phyloP scores from a whole-genome alignment of 331 rosid genomes.

The Ulmus americana region DNA sequence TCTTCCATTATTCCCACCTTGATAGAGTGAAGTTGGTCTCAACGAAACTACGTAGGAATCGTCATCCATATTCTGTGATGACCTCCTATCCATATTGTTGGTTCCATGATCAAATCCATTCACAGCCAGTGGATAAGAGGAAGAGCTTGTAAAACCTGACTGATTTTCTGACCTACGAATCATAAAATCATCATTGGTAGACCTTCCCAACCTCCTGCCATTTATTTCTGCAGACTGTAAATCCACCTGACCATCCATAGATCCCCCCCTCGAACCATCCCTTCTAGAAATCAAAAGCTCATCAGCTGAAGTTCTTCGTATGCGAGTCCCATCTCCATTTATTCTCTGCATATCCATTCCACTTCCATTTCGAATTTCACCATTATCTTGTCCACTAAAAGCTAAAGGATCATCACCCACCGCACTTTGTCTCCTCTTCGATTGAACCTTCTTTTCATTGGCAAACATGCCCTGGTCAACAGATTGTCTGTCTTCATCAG shows the following conservation, averaged over 20 bases:
- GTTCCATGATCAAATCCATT: conserved; percentile 46
- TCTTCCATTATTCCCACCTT: conserved; percentile 48
- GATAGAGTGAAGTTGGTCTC: conserved; percentile 49
- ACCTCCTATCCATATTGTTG: conserved; percentile 44
- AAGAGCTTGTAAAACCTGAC: conserved; percentile 30
- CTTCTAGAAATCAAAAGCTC: conserved; percentile 43
- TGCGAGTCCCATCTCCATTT: conserved; percentile 41
- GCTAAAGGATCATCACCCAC: conserved; percentile 61
- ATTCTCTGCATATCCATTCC: conserved; percentile 41
- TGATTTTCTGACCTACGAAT: conserved; percentile 43
- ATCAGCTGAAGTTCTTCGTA: conserved; percentile 48
- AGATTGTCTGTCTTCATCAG: conserved; percentile 57
- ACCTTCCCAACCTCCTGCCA: conserved; percentile 49
- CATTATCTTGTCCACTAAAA: conserved; percentile 42
- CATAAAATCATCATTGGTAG: conserved; percentile 59
- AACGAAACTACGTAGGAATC: conserved; percentile 74
- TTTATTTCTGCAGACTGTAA: conserved; percentile 57
- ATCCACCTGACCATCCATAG: conserved; percentile 34
- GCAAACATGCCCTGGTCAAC: conserved; percentile 58
- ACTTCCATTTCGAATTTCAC: conserved; percentile 45
- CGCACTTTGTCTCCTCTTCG: conserved; percentile 40
- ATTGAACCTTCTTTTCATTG: conserved; percentile 38
- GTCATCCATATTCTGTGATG: conserved; percentile 51
- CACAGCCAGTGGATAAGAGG: conserved; percentile 42
- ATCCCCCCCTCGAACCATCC: conserved; percentile 34